Base-by-base conservation (phyloP, 2,329 filamentous ascomycete species). In the Tolypocladium inflatum region DNA sequence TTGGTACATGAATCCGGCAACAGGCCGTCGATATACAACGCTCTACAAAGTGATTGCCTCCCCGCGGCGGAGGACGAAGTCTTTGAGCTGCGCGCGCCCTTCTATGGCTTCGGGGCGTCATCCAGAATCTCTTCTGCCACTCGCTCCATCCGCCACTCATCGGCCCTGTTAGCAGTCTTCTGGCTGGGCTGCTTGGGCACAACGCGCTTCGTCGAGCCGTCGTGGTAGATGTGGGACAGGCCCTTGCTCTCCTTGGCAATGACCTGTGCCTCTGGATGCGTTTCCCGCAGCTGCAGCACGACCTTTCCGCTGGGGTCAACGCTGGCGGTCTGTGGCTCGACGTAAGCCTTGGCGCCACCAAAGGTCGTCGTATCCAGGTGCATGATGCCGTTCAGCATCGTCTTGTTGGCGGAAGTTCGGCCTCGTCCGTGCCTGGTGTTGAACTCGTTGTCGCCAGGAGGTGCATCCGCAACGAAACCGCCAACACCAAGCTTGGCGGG, bases 271-370 rank as follows among this genome's bases (percentile, higher is more conserved):
- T 76, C 72, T 1, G 61, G 11, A 21, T 67, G 59, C 0, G 75
- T 69, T 54, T 78, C 76, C 19, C 65, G 66, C n/a, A 82, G 67
- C 21, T 67, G 67, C 45, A 84, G 60, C 8, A 74, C 63, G 15
- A 85, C 68, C 62, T 71, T 78, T 59, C 83, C 83, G 54, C 70
- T 73, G 2, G 81, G 75, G 65, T 81, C 77, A 55, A 82, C 66
- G 60, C 68, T 72, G 41, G 78, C 79, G 10, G 68, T 70, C 26
- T 55, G 33, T 19, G 50, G 38, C n/a, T 50, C 51, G 19, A 82
- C 74, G 65, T 77, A 83, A 8, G 79, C 63, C 74, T 85, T 86
- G 60, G 76, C 71, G 41, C 83, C 83, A 58, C 83, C 83, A 37
- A 63, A 64, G 3, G 76, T 72, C 10, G 69, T 69, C 4, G 78